Evolutionary conservation across 805 yeast species (phyloP), one percentile per base, ranked within the genome.

Genomic region (Suhomyces faveliae): DNA sequence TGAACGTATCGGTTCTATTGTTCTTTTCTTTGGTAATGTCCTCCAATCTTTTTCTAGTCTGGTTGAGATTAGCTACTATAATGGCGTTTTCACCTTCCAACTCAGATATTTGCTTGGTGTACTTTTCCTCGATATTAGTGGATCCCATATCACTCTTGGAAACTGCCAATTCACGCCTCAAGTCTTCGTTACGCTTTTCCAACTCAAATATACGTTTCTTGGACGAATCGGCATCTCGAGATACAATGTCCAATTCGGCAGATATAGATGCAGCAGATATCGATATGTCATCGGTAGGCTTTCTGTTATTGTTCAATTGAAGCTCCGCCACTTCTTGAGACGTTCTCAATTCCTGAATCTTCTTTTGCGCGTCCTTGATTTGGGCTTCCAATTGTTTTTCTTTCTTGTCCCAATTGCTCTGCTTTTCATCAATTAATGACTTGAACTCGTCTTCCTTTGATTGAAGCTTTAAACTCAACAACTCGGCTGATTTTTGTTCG

Each of bases 401-500:
- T 49, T 82, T 76, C 38, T 77, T 73, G 13, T 57, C 61, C 92
- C 95, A 87, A 52, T 84, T 83, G 15, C 78, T 62, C 56, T 85
- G 83, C 60, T 84, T 84, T 59, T 90, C 96, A 51, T 86, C 88
- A 56, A 87, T 70, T 29, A 81, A 61, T 0, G 88, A 83, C 50
- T 74, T 70, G 63, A 84, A 71, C 58, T 88, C 96, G 39, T 83
- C 83, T 50, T 88, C 94, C 61, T 87, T 87, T 4, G 91, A 85
- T 19, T 73, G 70, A 10, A 87, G 68, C 54, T 80, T 76, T 24
- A 78, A 73, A 9, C 78, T 73, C 17, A 83, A 66, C 2, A 77
- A 68, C 48, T 79, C 82, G 0, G 83, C 82, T 30, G 83, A 67
- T 47, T 78, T 80, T 55, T 78, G 82, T 61, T 88, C 95, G 22